These are phyloP conservation scores for Thinopyrum elongatum DNA, from an alignment of 176 grass and related monocot species.

Conservation along the genomic window DNA sequence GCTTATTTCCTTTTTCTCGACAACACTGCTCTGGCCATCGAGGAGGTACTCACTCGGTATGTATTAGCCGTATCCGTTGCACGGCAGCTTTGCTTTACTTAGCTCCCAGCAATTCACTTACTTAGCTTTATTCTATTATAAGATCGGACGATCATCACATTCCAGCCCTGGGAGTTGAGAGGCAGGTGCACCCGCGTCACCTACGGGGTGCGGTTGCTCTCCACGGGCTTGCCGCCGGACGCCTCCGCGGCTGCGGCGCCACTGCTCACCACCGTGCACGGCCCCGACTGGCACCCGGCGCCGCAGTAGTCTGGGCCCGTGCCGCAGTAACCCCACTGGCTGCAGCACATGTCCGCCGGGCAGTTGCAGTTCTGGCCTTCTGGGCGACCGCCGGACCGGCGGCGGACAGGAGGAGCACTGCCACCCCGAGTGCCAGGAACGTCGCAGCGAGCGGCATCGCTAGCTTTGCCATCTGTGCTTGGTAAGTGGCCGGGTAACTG, in stretches of 20 bases:
- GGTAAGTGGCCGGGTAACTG: not conserved
- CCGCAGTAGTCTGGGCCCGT: slow-evolving; percentile 18
- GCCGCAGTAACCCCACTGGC: slow-evolving; percentile 42
- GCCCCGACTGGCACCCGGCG: slow-evolving; percentile 30
- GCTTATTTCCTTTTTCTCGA: no score
- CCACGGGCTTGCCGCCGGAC: not conserved
- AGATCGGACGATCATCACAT: not conserved
- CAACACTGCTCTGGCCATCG: no score
- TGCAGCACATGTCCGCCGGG: slow-evolving; percentile 29
- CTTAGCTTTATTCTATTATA: not conserved
- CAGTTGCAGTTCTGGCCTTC: slow-evolving; percentile 31
- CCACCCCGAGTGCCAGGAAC: not conserved
- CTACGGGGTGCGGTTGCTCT: not conserved
- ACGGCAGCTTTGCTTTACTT: not conserved
- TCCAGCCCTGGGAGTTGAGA: not conserved
- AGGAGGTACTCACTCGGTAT: no score
- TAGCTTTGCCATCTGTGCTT: not conserved
- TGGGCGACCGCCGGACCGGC: slow-evolving; percentile 1
- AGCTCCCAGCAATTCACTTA: not conserved
- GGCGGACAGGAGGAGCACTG: not conserved
- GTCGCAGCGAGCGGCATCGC: not conserved
- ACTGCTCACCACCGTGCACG: not conserved
- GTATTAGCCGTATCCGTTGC: not conserved
- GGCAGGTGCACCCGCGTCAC: not conserved
- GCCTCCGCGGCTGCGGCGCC: not conserved